A percentile compares a stretch with the other conserved stretches of the same genome.
phyloP scores from a whole-genome alignment of 2,329 filamentous ascomycete genomes.

The Coniella vitis region DNA sequence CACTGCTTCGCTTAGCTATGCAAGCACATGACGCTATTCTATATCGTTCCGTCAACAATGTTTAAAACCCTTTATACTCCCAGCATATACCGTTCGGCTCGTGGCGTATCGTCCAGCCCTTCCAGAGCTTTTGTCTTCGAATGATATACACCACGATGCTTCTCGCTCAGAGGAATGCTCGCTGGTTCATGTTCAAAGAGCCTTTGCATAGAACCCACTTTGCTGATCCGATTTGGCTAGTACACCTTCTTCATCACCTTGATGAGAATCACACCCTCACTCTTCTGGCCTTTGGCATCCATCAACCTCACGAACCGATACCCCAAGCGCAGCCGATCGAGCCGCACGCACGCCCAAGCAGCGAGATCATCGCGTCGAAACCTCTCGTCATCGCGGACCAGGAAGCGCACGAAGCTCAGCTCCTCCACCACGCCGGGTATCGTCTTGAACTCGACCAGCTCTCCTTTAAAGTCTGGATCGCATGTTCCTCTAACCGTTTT shows the following conservation, averaged over 20 bases:
- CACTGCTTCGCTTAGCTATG: too few relatives aligned
- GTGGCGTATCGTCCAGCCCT: too few relatives aligned
- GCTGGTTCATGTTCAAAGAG: too few relatives aligned
- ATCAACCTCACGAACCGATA: constrained; percentile 72
- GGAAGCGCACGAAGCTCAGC: constrained; percentile 71
- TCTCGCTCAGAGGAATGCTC: too few relatives aligned
- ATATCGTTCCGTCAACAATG: too few relatives aligned
- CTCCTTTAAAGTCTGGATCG: constrained; percentile 55
- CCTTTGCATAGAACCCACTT: not conserved
- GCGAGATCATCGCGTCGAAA: constrained; percentile 65
- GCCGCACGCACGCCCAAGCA: constrained; percentile 81
- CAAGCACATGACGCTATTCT: too few relatives aligned
- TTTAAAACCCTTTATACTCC: too few relatives aligned
- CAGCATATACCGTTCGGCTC: too few relatives aligned
- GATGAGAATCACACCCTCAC: constrained; percentile 65
- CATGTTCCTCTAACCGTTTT: constrained; percentile 46
- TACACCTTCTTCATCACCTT: constrained; percentile 57
- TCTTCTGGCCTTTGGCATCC: constrained; percentile 59
- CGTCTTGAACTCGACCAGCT: constrained; percentile 50
- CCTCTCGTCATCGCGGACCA: constrained; percentile 81
- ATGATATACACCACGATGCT: too few relatives aligned
- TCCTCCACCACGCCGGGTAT: constrained; percentile 56
- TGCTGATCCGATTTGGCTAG: constrained; percentile 14
- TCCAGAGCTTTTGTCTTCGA: too few relatives aligned
- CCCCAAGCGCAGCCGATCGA: constrained; percentile 72